These are phyloP conservation scores for Fagus crenata DNA, from an alignment of 306 rosid species.

Conservation along the genomic window DNA sequence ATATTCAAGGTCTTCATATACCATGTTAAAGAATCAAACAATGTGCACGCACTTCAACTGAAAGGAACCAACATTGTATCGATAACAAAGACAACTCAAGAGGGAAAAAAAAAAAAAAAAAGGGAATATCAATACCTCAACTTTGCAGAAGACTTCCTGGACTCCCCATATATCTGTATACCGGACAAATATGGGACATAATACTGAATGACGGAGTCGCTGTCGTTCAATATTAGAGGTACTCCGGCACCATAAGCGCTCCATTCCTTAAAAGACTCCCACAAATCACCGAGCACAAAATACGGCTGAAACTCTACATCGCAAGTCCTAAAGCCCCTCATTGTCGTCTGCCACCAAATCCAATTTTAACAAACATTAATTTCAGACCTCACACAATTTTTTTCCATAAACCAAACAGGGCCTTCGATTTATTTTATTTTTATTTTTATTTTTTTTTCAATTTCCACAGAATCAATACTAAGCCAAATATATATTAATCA, in stretches of 20 bases:
- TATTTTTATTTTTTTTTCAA: neutral
- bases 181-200: constrained; percentile 87
- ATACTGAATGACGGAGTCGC: constrained; percentile 72
- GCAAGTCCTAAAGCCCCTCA: constrained; percentile 45
- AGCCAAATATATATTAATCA: neutral
- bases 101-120: neutral
- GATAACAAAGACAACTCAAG: neutral
- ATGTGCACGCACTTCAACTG: neutral
- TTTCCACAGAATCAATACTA: neutral
- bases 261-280: constrained; percentile 94
- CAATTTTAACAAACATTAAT: constrained; percentile 17
- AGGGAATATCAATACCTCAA: constrained; percentile 50
- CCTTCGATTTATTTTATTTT: neutral
- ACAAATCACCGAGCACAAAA: constrained; percentile 75
- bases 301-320: constrained; percentile 63
- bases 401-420: neutral
- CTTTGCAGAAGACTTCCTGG: constrained; percentile 45
- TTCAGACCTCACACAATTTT: neutral
- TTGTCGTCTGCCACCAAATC: constrained; percentile 55
- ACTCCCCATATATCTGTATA: constrained; percentile 65
- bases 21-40: neutral
- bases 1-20: neutral
- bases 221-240: constrained; percentile 73
- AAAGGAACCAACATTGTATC: neutral
- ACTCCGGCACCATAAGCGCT: constrained; percentile 97